Conservation (phyloP, 208 protist genomes). For the Angomonas deanei region DNA sequence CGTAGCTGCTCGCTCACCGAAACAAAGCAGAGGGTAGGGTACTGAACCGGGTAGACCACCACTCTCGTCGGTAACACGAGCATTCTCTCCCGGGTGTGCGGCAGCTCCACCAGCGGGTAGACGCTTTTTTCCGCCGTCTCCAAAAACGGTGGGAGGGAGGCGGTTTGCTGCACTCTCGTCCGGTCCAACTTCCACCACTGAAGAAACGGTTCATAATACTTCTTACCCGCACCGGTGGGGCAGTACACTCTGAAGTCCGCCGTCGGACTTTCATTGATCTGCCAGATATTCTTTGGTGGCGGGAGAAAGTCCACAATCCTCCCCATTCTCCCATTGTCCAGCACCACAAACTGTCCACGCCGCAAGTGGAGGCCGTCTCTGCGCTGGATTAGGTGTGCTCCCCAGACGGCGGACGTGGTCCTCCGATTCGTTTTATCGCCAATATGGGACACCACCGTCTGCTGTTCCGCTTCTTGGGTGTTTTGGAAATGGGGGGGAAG, state of each 20-base stretch:
- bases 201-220: neutral
- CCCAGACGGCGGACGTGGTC: neutral
- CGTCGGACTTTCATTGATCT: neutral
- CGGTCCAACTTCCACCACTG: neutral
- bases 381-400: neutral
- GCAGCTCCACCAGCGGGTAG: constrained; percentile 32
- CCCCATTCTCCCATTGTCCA: constrained; percentile 19
- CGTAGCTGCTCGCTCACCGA: constrained; percentile 19
- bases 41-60: constrained; percentile 1
- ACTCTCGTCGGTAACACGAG: constrained; percentile 22
- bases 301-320: constrained; percentile 31
- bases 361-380: constrained; percentile 12
- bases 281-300: constrained; percentile 12
- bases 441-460: neutral
- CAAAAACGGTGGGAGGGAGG: constrained; percentile 21
- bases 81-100: neutral
- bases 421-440: neutral
- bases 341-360: constrained; percentile 19
- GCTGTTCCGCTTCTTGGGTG: neutral
- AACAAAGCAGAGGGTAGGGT: constrained; percentile 30
- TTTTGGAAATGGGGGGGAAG: neutral
- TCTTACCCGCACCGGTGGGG: neutral
- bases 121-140: constrained; percentile 9
- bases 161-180: neutral
- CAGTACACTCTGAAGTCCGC: neutral